Conservation (phyloP, 352 stramenopile genomes). For the Globisporangium alternatum region DNA sequence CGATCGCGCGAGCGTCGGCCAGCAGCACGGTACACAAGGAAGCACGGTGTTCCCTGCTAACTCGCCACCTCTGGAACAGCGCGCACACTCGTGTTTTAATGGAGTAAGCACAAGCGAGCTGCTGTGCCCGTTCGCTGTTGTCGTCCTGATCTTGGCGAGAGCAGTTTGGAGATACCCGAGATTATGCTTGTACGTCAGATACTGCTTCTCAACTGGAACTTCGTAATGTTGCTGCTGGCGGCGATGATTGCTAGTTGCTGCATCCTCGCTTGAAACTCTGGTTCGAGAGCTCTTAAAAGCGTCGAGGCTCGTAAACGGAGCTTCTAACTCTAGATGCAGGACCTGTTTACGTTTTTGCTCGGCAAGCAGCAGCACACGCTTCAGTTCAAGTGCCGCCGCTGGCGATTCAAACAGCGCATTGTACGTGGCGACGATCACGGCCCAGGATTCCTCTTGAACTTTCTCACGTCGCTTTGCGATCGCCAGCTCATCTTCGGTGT, state of each 20-base stretch:
- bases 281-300: conserved; percentile 18
- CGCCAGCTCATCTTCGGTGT: not conserved
- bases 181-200: conserved; percentile 23
- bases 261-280: too few species aligned
- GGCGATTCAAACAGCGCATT: conserved; percentile 34
- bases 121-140: not conserved
- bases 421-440: conserved; percentile 27
- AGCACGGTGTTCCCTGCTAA: not conserved
- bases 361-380: conserved; percentile 13
- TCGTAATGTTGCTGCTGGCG: not conserved
- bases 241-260: not conserved
- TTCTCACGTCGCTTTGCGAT: not conserved
- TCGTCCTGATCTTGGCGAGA: not conserved
- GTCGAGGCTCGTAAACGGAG: conserved; percentile 19
- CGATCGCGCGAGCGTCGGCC: conserved; percentile 16
- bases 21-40: conserved; percentile 29
- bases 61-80: not conserved
- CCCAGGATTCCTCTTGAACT: conserved; percentile 22
- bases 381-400: conserved; percentile 21
- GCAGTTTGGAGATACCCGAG: conserved; percentile 10
- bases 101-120: not conserved
- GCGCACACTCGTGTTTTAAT: not conserved
- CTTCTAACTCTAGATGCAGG: conserved; percentile 30
- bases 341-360: conserved; percentile 21
- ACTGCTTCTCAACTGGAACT: conserved; percentile 22